Percentiles rank a stretch among this genome's conserved stretches.
phyloP scores from a whole-genome alignment of 139 green algal species.

The Chlorokybus atmophyticus region DNA sequence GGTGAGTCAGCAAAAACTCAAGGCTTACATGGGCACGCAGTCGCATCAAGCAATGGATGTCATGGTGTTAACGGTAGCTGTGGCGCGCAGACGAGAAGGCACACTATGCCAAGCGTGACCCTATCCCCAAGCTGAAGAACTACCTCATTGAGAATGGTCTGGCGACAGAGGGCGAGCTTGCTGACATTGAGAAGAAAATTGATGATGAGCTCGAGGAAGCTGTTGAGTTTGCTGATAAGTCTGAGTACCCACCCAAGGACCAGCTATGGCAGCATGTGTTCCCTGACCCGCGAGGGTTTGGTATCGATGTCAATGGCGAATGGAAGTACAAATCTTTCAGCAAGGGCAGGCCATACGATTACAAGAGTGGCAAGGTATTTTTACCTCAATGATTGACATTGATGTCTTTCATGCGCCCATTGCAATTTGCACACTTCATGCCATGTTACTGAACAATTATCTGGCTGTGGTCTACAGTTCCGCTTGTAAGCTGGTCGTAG shows the following conservation, averaged over 20 bases:
- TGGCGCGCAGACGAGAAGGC: conserved; percentile 32
- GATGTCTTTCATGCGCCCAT: too few relatives aligned
- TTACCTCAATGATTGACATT: too few relatives aligned
- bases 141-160: conserved; percentile 57
- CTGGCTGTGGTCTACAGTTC: too few relatives aligned
- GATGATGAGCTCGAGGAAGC: conserved; percentile 68
- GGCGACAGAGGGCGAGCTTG: conserved; percentile 14
- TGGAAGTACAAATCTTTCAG: conserved; percentile 3
- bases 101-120: conserved; percentile 46
- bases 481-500: too few relatives aligned
- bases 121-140: conserved; percentile 65
- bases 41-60: too few relatives aligned
- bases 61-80: too few relatives aligned
- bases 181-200: conserved; percentile 15
- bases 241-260: conserved; percentile 59
- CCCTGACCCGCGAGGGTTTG: conserved; percentile 60
- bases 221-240: conserved; percentile 84
- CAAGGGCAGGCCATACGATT: not conserved
- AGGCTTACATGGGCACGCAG: too few relatives aligned
- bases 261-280: conserved; percentile 95
- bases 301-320: conserved; percentile 29
- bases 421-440: too few relatives aligned
- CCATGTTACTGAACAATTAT: too few relatives aligned
- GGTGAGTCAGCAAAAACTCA: not conserved
- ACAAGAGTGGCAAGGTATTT: not conserved